Base-by-base conservation (phyloP, 345 rosid genomes). In the Mangifera indica region DNA sequence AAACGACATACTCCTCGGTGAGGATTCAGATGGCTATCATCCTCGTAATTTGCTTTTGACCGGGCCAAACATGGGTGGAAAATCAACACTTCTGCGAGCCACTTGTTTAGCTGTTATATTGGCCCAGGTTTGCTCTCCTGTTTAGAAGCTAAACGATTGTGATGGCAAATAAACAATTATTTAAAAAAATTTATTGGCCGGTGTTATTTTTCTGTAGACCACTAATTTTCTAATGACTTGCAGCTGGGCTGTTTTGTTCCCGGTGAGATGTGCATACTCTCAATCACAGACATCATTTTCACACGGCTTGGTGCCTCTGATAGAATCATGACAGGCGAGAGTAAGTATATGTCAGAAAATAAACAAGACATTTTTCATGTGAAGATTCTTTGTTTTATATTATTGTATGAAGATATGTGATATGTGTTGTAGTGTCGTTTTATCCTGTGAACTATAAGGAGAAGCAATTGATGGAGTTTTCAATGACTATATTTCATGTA, bases 21-120 rank as follows among this genome's bases (percentile, higher is more conserved):
- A 84, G 79, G 84, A 77, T 81, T 34, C 67, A 60, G 77, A 80
- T 73, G 82, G 82, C 76, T 60, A 44, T 79, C 72, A 79, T 79
- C 89, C 93, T 65, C 78, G 79, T 73, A 81, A 90, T 6, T 79
- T 94, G 80, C 76, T 92, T 66, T 81, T 94, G 80, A 94, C 98
- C 22, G 98, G 97, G 78, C 98, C 98, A 21, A 94, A 94, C 76
- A 94, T 94, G 98, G 97, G 98, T 61, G 98, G 98, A 53, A 94
- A 94, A 83, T 92, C 98, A 72, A 92, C 98, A 56, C 97, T 94
- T 77, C 80, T 94, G 66, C 97, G 98, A 9, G 91, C 97, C 56
- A 85, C 98, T 22, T 94, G 97, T 81, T 85, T 92, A 51, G 88
- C 98, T 51, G 93, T 92, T 72, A 84, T 94, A 78, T 76, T 94